A percentile compares a stretch with the other conserved stretches of the same genome.
Conservation (phyloP, 306 rosid genomes). For the Malus asiatica region DNA sequence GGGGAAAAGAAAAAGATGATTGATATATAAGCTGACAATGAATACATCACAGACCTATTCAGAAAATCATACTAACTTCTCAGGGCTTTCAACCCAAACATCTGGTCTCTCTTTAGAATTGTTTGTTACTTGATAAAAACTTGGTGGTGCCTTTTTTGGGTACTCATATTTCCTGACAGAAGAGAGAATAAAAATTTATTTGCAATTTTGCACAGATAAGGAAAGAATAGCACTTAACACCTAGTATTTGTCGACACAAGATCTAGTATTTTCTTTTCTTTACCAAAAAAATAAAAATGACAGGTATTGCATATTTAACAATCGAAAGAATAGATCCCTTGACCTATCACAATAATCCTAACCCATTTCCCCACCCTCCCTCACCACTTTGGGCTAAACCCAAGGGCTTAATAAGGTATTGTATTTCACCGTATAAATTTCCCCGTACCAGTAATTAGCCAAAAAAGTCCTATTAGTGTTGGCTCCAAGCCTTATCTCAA, state of each 20-base stretch:
- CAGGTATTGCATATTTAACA: no score
- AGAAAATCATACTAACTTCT: conserved; percentile 48
- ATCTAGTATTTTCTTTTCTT: background rate
- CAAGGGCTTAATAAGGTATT: background rate
- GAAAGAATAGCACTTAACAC: background rate
- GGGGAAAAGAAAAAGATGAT: background rate
- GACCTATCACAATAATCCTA: background rate
- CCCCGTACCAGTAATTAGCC: background rate
- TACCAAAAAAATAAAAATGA: no score
- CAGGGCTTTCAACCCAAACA: conserved; percentile 96
- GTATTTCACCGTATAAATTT: background rate
- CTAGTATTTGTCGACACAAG: background rate
- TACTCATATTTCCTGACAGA: conserved; percentile 67
- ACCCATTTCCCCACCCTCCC: background rate
- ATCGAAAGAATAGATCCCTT: background rate
- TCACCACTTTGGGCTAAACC: background rate
- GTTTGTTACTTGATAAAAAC: conserved; percentile 83
- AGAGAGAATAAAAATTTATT: conserved; percentile 7
- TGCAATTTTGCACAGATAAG: background rate
- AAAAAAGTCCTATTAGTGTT: background rate
- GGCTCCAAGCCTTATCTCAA: background rate
- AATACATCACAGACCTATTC: background rate
- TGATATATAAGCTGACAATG: background rate
- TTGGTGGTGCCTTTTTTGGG: conserved; percentile 73
- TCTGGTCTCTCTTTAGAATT: conserved; percentile 96